phyloP scores from a whole-genome alignment of 2,329 filamentous ascomycete genomes.

The Neofusicoccum kwambonambiense region DNA sequence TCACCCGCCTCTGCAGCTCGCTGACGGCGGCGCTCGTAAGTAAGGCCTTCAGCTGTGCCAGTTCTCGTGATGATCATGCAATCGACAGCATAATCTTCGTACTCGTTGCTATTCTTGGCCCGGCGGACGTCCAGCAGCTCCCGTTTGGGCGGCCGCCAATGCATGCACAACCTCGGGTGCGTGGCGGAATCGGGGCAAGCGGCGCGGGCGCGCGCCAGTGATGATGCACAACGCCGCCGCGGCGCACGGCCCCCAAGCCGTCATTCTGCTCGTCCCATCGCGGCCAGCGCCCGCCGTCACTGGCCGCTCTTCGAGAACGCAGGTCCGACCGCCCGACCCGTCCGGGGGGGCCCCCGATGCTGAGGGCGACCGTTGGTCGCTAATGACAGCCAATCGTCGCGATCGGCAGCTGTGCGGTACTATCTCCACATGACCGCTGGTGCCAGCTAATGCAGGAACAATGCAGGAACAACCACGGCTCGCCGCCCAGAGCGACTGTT shows the following conservation, averaged over 20 bases:
- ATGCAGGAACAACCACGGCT: conserved; percentile 37
- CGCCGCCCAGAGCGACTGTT: conserved; percentile 9
- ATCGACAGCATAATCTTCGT: conserved; percentile 16
- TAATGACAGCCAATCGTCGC: conserved; percentile 15
- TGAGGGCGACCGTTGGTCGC: conserved; percentile 9
- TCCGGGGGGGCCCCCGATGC: conserved; percentile 4
- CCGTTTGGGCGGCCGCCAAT: conserved; percentile 5
- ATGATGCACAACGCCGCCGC: conserved; percentile 10
- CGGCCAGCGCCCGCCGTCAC: neutral
- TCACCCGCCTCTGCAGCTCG: neutral
- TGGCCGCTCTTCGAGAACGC: conserved; percentile 16
- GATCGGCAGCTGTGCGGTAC: conserved; percentile 8
- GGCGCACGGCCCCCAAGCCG: conserved; percentile 27
- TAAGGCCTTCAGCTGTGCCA: conserved; percentile 15
- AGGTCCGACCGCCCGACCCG: conserved; percentile 15
- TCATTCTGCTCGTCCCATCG: conserved; percentile 20
- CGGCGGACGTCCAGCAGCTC: neutral
- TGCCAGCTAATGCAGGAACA: conserved; percentile 40
- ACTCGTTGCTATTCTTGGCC: conserved; percentile 15
- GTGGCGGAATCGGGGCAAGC: conserved; percentile 6
- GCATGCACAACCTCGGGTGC: conserved; percentile 18
- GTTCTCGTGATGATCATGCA: conserved; percentile 19
- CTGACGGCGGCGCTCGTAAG: conserved; percentile 11
- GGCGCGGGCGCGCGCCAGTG: conserved; percentile 5
- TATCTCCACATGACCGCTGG: conserved; percentile 10